Conservation (phyloP, 1,284 basidiomycete species). For the Microbotryum lychnidis-dioicae region DNA sequence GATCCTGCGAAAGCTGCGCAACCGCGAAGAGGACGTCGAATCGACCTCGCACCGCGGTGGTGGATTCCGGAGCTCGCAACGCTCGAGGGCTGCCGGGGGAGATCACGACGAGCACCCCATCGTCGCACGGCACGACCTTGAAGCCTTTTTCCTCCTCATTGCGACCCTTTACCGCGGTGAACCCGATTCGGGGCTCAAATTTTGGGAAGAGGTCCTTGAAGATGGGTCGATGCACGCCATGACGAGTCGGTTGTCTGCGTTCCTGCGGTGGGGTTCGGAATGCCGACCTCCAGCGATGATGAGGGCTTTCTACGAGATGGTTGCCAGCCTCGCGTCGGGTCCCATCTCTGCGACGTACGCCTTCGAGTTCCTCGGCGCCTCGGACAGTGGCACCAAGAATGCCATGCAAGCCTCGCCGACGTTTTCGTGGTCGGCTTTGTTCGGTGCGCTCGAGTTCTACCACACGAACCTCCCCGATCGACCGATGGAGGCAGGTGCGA, state of each 20-base stretch:
- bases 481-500: slow-evolving; percentile 38
- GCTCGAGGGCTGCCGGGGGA: not conserved
- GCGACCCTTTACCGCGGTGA: slow-evolving; percentile 68
- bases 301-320: slow-evolving; percentile 77
- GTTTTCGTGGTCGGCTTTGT: slow-evolving; percentile 48
- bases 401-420: slow-evolving; percentile 23
- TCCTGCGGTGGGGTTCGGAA: slow-evolving; percentile 78
- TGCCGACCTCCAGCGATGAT: slow-evolving; percentile 62
- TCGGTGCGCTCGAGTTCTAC: slow-evolving; percentile 52
- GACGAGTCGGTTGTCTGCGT: slow-evolving; percentile 55
- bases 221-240: slow-evolving; percentile 36
- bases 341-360: slow-evolving; percentile 72
- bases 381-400: slow-evolving; percentile 41
- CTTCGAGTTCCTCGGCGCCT: slow-evolving; percentile 64
- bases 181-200: slow-evolving; percentile 65
- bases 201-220: slow-evolving; percentile 61
- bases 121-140: slow-evolving; percentile 67
- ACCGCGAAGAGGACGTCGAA: slow-evolving; percentile 76
- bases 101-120: slow-evolving; percentile 26
- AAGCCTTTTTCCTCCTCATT: slow-evolving; percentile 71
- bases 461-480: slow-evolving; percentile 37
- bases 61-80: slow-evolving; percentile 40
- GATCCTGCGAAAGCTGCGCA: slow-evolving; percentile 82
- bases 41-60: slow-evolving; percentile 43
- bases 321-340: slow-evolving; percentile 73